Evolutionary conservation across 176 grass and related monocot genomes (phyloP).

Genomic region (Poa pratensis): DNA sequence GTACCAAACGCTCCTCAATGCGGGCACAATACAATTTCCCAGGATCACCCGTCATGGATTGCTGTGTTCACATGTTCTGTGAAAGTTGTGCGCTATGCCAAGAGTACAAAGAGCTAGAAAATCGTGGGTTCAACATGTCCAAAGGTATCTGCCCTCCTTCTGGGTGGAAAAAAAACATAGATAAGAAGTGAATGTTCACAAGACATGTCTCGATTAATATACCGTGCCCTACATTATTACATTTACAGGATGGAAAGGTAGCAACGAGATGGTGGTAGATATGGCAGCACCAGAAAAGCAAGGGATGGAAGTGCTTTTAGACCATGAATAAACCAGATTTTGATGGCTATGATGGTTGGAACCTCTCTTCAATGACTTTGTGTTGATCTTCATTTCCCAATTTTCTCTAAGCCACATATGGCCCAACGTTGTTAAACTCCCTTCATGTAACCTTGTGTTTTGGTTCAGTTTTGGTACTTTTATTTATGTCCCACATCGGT

Average conservation of each 20-base stretch:
- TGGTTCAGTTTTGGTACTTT: not conserved
- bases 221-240: not conserved
- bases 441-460: not conserved
- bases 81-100: conserved; percentile 59
- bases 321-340: not conserved
- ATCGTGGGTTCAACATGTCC: conserved; percentile 62
- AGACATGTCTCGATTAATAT: not conserved
- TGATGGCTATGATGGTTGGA: not conserved
- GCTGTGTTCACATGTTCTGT: conserved; percentile 65
- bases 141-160: conserved; percentile 43
- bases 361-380: not conserved
- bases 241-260: conserved; percentile 60
- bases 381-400: not conserved
- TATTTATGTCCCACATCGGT: not conserved
- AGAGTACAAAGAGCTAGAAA: conserved; percentile 66
- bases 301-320: conserved; percentile 50
- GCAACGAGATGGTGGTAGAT: conserved; percentile 42
- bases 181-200: not conserved
- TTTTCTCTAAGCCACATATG: not conserved
- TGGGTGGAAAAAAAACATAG: not conserved
- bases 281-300: conserved; percentile 49
- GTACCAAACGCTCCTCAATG: conserved; percentile 57
- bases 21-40: conserved; percentile 48
- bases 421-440: not conserved
- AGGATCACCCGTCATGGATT: conserved; percentile 61